A percentile compares a stretch with the other conserved stretches of the same genome.
These are phyloP conservation scores for Aureobasidium melanogenum DNA, from an alignment of 2,329 filamentous ascomycete genomes.

Conservation along the genomic window DNA sequence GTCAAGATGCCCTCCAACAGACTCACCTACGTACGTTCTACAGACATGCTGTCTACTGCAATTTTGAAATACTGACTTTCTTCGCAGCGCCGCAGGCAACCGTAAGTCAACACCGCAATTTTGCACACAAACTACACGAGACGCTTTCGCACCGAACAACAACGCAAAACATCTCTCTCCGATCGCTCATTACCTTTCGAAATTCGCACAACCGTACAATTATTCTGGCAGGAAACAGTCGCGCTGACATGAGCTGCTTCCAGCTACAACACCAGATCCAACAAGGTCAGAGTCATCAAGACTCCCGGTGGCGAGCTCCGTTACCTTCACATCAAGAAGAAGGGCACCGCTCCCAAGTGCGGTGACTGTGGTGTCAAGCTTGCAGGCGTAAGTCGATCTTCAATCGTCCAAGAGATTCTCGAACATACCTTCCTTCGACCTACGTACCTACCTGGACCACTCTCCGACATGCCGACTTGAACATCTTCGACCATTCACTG, in stretches of 20 bases:
- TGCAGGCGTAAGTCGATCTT: conserved; percentile 71
- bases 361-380: conserved; percentile 98
- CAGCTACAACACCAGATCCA: conserved; percentile 97
- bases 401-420: conserved; percentile 10
- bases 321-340: conserved; percentile 99
- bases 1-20: conserved; percentile 45
- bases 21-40: conserved; percentile 46
- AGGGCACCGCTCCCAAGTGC: conserved; percentile 95
- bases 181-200: not conserved
- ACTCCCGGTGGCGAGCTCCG: conserved; percentile 93
- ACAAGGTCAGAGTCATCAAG: conserved; percentile 93
- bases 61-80: conserved; percentile 26
- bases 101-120: conserved; percentile 27
- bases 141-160: not conserved
- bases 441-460: not conserved
- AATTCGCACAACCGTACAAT: not conserved
- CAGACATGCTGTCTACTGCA: conserved; percentile 12
- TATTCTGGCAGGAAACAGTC: not conserved
- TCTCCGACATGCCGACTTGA: not conserved
- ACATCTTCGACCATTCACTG: not conserved
- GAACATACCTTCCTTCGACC: not conserved
- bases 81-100: conserved; percentile 45
- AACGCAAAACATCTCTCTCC: not conserved
- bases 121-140: not conserved
- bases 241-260: conserved; percentile 14